Conservation (phyloP, 75 land plant genomes). For the Cupressus sempervirens region DNA sequence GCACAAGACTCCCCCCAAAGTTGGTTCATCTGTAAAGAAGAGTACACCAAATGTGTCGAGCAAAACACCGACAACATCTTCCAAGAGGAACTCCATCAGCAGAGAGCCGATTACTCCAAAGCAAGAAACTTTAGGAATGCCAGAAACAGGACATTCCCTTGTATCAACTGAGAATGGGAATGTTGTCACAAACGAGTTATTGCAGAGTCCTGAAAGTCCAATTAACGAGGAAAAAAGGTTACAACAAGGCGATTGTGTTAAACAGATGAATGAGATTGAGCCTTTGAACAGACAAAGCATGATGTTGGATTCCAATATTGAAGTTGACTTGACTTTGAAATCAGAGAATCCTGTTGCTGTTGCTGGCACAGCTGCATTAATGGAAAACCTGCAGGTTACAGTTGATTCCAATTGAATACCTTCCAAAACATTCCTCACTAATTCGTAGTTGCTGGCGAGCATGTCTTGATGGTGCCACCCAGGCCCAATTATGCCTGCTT, state of each 20-base stretch:
- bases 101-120: background rate
- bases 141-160: background rate
- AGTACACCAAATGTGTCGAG: background rate
- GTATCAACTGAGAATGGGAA: background rate
- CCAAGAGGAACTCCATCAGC: background rate
- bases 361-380: background rate
- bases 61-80: background rate
- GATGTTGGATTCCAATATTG: background rate
- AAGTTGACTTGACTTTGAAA: background rate
- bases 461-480: background rate
- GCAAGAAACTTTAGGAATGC: background rate
- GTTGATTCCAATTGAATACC: background rate
- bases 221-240: background rate
- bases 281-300: background rate
- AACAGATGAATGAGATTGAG: background rate
- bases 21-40: background rate
- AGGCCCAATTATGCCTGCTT: background rate
- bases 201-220: background rate
- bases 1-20: background rate
- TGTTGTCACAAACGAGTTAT: background rate
- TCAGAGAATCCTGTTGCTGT: slow-evolving; percentile 1
- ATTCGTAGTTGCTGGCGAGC: background rate
- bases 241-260: background rate
- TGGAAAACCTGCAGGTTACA: slow-evolving; percentile 4
- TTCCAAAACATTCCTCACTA: background rate